phyloP scores from a whole-genome alignment of 2,329 filamentous ascomycete genomes.

The Pyrenochaeta sp. region DNA sequence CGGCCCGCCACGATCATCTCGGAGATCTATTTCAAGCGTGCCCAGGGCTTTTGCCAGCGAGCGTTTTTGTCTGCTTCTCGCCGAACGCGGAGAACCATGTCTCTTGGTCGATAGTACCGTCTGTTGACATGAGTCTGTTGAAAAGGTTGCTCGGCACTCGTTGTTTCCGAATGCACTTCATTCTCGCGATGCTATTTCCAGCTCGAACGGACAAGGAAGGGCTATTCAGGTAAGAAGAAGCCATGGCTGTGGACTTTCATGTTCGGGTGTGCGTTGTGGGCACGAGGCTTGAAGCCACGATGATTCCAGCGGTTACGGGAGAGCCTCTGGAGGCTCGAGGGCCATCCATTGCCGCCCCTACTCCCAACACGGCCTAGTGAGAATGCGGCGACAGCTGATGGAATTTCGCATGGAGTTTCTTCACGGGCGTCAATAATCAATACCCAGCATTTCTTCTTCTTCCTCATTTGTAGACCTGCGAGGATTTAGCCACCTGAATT shows the following conservation, averaged over 20 bases:
- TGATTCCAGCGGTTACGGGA: slow-evolving; percentile 16
- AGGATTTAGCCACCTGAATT: too few relatives aligned
- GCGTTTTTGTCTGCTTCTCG: slow-evolving; percentile 11
- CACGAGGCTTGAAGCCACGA: slow-evolving; percentile 12
- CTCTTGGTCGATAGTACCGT: slow-evolving; percentile 4
- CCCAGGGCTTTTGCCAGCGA: slow-evolving; percentile 14
- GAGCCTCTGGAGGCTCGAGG: slow-evolving; percentile 4
- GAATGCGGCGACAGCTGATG: not conserved
- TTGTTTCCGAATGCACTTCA: slow-evolving; percentile 25
- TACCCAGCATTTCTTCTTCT: not conserved
- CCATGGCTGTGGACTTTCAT: not conserved
- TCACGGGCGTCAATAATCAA: too few relatives aligned
- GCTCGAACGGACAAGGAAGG: slow-evolving; percentile 1
- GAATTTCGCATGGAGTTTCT: not conserved
- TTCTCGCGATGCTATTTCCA: slow-evolving; percentile 22
- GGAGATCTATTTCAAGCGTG: slow-evolving; percentile 45
- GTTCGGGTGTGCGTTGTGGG: slow-evolving; percentile 6
- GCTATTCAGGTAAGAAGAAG: not conserved
- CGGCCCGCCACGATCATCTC: slow-evolving; percentile 44
- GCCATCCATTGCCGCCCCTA: slow-evolving; percentile 22
- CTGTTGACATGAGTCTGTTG: slow-evolving; percentile 6
- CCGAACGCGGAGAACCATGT: slow-evolving; percentile 26
- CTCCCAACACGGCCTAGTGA: slow-evolving; percentile 2
- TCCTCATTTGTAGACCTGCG: too few relatives aligned
- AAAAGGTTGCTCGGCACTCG: slow-evolving; percentile 13